A percentile compares a stretch with the other conserved stretches of the same genome.
These are phyloP conservation scores for Aspergillus ellipticus DNA, from an alignment of 495 filamentous ascomycete species.

Conservation along the genomic window DNA sequence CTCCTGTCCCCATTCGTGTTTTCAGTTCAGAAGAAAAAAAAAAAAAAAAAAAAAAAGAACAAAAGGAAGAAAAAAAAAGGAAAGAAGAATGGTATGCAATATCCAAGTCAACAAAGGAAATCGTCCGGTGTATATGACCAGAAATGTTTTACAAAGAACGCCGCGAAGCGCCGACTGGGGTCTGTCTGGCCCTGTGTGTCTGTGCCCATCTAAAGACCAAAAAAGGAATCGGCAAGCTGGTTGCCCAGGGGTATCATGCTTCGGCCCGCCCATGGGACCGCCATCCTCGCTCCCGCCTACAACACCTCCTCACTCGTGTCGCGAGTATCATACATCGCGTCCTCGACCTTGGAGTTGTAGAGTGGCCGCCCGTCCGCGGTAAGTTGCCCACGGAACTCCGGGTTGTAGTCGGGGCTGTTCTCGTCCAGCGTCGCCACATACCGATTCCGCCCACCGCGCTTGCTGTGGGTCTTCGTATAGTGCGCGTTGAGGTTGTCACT, in stretches of 20 bases:
- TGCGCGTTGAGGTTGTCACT: conserved; percentile 50
- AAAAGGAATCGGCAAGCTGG: conserved; percentile 18
- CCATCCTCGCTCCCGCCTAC: conserved; percentile 27
- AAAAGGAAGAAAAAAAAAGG: conserved; percentile 1
- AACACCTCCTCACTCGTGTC: conserved; percentile 35
- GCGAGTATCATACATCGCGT: conserved; percentile 31
- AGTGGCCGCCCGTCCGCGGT: conserved; percentile 42
- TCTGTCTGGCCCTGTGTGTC: conserved; percentile 19
- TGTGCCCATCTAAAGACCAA: conserved; percentile 21
- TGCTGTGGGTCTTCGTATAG: conserved; percentile 49
- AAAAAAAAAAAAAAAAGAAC: conserved; percentile 10
- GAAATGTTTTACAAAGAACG: conserved; percentile 36
- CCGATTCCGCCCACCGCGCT: conserved; percentile 44
- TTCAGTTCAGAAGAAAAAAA: background rate
- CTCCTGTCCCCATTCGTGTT: conserved; percentile 4
- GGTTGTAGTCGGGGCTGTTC: conserved; percentile 41
- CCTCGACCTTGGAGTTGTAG: conserved; percentile 39
- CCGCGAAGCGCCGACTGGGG: conserved; percentile 27
- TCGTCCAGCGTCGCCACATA: conserved; percentile 48
- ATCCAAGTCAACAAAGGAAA: conserved; percentile 23
- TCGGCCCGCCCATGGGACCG: conserved; percentile 16
- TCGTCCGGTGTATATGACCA: conserved; percentile 21
- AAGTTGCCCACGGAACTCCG: conserved; percentile 45
- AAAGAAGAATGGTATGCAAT: conserved; percentile 7
- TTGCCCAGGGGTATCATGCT: conserved; percentile 23